These are phyloP conservation scores for Rosellinia necatrix DNA, from an alignment of 2,329 filamentous ascomycete species.

Conservation along the genomic window DNA sequence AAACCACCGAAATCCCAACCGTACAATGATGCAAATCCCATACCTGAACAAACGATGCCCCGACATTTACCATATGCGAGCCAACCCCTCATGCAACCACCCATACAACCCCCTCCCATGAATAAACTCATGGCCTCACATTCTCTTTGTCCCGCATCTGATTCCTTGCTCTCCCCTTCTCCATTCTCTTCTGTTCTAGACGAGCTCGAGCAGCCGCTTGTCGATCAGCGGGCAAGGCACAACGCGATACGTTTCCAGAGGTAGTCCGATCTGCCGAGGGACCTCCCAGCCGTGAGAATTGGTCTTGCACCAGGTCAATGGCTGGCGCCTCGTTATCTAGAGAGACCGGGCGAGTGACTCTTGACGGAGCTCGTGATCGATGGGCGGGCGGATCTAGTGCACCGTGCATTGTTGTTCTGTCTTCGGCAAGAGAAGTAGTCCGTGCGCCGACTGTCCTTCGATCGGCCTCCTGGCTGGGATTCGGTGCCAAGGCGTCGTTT, in stretches of 20 bases:
- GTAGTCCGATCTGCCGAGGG: slow-evolving; percentile 39
- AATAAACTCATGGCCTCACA: slow-evolving; percentile 35
- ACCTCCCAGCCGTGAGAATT: slow-evolving; percentile 51
- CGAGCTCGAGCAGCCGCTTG: slow-evolving; percentile 59
- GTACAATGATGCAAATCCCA: slow-evolving; percentile 7
- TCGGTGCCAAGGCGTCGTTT: background rate
- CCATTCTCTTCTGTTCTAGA: slow-evolving; percentile 58
- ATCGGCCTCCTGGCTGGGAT: slow-evolving; percentile 12
- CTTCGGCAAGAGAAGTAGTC: slow-evolving; percentile 17
- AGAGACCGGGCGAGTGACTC: slow-evolving; percentile 36
- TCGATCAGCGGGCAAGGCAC: slow-evolving; percentile 54
- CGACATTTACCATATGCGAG: background rate
- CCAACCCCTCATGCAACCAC: background rate
- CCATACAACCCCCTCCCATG: background rate
- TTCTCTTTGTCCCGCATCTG: slow-evolving; percentile 52
- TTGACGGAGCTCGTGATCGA: slow-evolving; percentile 33
- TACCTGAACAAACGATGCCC: slow-evolving; percentile 23
- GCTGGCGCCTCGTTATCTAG: slow-evolving; percentile 40
- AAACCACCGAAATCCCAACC: slow-evolving; percentile 11
- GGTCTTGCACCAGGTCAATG: slow-evolving; percentile 52
- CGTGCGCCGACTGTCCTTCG: slow-evolving; percentile 18
- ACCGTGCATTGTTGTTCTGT: slow-evolving; percentile 25
- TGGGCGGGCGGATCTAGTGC: slow-evolving; percentile 28
- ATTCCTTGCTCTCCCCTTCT: slow-evolving; percentile 47
- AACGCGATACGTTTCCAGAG: slow-evolving; percentile 47